Percentiles rank a stretch among this genome's conserved stretches.
Conservation (phyloP, 306 rosid genomes). For the Castanea sativa region DNA sequence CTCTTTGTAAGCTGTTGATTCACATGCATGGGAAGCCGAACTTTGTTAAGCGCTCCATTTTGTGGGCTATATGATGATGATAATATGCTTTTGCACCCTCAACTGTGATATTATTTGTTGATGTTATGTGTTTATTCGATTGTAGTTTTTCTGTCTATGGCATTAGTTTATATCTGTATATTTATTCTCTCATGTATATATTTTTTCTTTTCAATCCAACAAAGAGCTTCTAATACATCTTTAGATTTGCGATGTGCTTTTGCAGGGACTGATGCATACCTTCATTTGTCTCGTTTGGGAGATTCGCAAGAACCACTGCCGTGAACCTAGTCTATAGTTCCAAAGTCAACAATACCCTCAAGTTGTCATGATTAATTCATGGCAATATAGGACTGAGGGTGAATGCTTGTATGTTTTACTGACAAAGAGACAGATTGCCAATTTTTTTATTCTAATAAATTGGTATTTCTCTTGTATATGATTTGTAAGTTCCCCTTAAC, state of each 20-base stretch:
- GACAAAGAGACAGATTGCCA: conserved; percentile 22
- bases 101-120: neutral
- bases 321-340: conserved; percentile 21
- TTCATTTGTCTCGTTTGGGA: conserved; percentile 86
- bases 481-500: neutral
- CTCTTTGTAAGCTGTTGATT: too few species aligned
- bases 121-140: neutral
- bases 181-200: neutral
- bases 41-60: neutral
- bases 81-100: neutral
- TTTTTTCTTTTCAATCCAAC: neutral
- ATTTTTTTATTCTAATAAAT: conserved; percentile 21
- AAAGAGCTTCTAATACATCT: conserved; percentile 5
- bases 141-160: neutral
- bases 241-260: conserved; percentile 7
- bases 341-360: neutral
- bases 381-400: neutral
- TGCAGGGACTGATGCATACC: conserved; percentile 91
- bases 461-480: conserved; percentile 22
- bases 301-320: conserved; percentile 90
- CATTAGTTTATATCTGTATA: neutral
- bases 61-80: neutral
- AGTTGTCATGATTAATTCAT: conserved; percentile 3
- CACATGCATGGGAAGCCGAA: neutral
- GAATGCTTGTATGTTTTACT: neutral